Evolutionary conservation across 129 eudicot species (phyloP).

Genomic region (Heracleum sosnowskyi): DNA sequence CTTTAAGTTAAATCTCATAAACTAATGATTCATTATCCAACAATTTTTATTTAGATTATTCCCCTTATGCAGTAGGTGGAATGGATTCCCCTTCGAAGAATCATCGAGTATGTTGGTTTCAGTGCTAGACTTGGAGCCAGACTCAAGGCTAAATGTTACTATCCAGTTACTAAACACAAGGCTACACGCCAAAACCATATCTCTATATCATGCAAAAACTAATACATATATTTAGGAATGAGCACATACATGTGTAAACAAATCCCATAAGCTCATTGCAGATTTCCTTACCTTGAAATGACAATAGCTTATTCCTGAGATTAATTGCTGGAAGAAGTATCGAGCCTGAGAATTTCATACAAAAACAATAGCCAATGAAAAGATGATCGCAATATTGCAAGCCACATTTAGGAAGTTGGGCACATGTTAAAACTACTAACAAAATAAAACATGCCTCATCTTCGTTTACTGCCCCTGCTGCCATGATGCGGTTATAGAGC

Average conservation of each 20-base stretch:
- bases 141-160: not conserved
- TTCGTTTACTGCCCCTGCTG: conserved; percentile 76
- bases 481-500: conserved; percentile 74
- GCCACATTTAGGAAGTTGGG: not conserved
- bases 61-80: too few relatives aligned
- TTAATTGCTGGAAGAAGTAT: conserved; percentile 73
- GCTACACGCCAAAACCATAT: too few relatives aligned
- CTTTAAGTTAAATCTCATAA: not conserved
- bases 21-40: not conserved
- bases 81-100: too few relatives aligned
- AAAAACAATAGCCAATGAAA: not conserved
- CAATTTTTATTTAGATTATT: not conserved
- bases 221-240: conserved; percentile 1
- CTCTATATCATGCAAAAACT: not conserved
- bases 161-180: not conserved
- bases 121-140: not conserved
- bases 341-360: conserved; percentile 51
- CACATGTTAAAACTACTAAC: not conserved
- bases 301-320: conserved; percentile 38
- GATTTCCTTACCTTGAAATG: conserved; percentile 59
- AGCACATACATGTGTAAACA: not conserved
- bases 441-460: conserved; percentile 52
- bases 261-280: not conserved
- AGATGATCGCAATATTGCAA: not conserved
- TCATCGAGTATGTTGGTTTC: not conserved